A percentile compares a stretch with the other conserved stretches of the same genome.
phyloP scores from a whole-genome alignment of 257 asterid species.

The Plantago ovata region DNA sequence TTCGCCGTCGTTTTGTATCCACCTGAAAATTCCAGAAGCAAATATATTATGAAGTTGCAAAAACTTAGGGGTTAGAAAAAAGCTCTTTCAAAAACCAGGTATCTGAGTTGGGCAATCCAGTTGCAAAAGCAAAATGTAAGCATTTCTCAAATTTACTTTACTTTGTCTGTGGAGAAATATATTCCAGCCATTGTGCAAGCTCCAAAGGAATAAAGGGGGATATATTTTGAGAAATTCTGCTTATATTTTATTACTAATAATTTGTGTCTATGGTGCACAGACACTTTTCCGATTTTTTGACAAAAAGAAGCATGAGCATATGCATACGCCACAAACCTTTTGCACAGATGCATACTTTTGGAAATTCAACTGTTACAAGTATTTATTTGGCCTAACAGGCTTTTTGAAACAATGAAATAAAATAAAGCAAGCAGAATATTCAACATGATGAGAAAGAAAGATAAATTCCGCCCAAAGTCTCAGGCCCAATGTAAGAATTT shows the following conservation, averaged over 20 bases:
- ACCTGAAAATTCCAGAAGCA: constrained; percentile 44
- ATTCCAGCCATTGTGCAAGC: constrained; percentile 3
- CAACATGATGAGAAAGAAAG: background rate
- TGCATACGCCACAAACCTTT: no score
- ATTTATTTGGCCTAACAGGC: background rate
- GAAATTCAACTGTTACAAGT: background rate
- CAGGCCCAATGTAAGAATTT: no score
- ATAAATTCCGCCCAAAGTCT: no score
- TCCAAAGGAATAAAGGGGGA: background rate
- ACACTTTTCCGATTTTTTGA: background rate
- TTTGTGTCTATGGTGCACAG: background rate
- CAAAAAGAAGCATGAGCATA: background rate
- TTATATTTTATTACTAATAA: background rate
- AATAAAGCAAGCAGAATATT: no score
- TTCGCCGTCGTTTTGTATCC: constrained; percentile 73
- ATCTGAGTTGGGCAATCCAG: constrained; percentile 11
- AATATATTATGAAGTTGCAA: background rate
- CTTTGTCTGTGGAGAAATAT: background rate
- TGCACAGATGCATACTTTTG: background rate
- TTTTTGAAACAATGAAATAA: no score
- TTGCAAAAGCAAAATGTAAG: background rate
- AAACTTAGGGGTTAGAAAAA: background rate
- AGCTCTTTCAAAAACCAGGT: background rate
- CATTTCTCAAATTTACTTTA: constrained; percentile 1
- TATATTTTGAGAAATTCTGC: background rate